phyloP scores from a whole-genome alignment of 345 rosid species.

The Clausena lansium region DNA sequence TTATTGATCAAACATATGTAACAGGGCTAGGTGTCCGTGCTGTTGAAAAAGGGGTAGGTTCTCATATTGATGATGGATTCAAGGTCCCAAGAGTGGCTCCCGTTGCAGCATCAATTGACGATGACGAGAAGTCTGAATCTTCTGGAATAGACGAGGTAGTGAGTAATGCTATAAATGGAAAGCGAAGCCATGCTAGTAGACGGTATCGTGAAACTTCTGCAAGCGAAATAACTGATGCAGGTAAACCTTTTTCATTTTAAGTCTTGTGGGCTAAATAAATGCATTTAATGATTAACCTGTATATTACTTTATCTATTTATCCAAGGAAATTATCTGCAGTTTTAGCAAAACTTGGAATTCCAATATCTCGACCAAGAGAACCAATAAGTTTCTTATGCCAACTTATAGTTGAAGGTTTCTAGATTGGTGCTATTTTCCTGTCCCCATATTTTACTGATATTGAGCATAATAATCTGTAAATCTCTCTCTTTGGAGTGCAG shows the following conservation, averaged over 20 bases:
- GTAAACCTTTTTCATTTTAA: slow-evolving; percentile 24
- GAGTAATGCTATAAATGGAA: slow-evolving; percentile 9
- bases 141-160: slow-evolving; percentile 28
- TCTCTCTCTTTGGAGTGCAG: neutral
- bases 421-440: neutral
- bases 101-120: slow-evolving; percentile 52
- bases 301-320: neutral
- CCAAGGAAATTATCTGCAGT: neutral
- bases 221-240: slow-evolving; percentile 28
- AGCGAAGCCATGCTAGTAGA: slow-evolving; percentile 40
- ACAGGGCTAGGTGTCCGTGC: slow-evolving; percentile 46
- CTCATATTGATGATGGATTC: slow-evolving; percentile 40
- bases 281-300: neutral
- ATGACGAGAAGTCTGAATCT: slow-evolving; percentile 48
- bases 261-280: slow-evolving; percentile 6
- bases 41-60: slow-evolving; percentile 44
- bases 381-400: neutral
- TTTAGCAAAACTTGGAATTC: neutral
- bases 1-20: neutral
- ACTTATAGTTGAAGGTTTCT: neutral
- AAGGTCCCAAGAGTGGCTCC: slow-evolving; percentile 56
- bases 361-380: neutral
- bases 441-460: neutral
- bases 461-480: neutral
- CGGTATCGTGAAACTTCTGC: slow-evolving; percentile 51